Base-by-base conservation (phyloP, 2,329 filamentous ascomycete genomes). In the Talaromyces islandicus region DNA sequence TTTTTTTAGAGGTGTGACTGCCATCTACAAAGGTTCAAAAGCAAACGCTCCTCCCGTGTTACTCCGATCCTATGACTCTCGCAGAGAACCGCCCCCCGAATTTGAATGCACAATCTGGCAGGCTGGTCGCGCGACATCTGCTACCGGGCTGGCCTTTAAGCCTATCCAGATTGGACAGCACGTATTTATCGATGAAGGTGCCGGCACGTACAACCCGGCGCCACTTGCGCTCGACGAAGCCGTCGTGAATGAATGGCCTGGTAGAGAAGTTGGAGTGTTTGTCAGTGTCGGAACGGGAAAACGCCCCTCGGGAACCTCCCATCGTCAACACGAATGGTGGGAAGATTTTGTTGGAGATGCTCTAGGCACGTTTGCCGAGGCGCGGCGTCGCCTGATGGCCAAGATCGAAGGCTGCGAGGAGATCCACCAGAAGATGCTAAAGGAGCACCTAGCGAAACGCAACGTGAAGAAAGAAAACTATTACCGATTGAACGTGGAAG, bases 61-160 rank as follows among this genome's bases (percentile, higher is more conserved):
- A 61, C 80, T 99, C 59, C 88, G 94, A 65, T 97, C 93, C 1
- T 99, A 99, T 75, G 93, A 97, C 73, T 97, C 94, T 17, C 85
- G 93, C 68, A 91, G 89, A 73, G 94, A 97, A 73, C 89, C 92
- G 0, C 85, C 92, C 0, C 90, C 93, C 2, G 92, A 97, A 73
- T 93, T 91, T 63, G 90, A 96, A 70, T 96, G 92, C 75, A 96
- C 88, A 52, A 94, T 99, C 60, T 99, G 94, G 94, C 88, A 99
- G 77, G 94, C 94, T 4, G 94, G 94, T 11, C 86, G 94, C 62
- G 94, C 94, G n/a, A 99, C 94, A 0, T 91, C 85, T 57, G 91
- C 94, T 0, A 94, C 93, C 0, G 91, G 90, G 0, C 81, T 97
- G 50, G 94, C 94, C 1, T 99, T 99, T 78, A 99, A 99, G 73